phyloP scores from a whole-genome alignment of 176 grass and related monocot species.

The Bolboschoenus planiculmis region DNA sequence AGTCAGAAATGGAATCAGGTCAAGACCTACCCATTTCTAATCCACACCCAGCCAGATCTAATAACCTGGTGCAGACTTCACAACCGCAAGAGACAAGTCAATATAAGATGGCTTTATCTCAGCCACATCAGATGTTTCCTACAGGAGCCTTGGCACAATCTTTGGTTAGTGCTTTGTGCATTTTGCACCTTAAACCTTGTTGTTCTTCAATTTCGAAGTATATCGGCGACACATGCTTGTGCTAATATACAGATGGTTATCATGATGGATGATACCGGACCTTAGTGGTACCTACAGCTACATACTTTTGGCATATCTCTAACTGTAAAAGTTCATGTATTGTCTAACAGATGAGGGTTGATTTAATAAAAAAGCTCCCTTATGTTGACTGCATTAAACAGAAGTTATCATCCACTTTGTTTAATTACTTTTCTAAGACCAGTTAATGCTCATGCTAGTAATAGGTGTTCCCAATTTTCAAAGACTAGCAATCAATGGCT shows the following conservation, averaged over 20 bases:
- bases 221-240: not conserved
- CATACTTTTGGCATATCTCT: not conserved
- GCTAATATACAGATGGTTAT: not conserved
- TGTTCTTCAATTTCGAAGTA: not conserved
- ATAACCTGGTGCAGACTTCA: constrained; percentile 17
- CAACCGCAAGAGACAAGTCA: constrained; percentile 35
- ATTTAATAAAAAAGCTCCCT: not conserved
- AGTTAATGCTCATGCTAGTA: not conserved
- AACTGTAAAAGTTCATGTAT: not conserved
- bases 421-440: not conserved
- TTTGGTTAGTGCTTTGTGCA: not conserved
- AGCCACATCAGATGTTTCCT: constrained; percentile 21
- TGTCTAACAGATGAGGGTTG: not conserved
- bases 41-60: constrained; percentile 30
- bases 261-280: not conserved
- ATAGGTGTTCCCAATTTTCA: not conserved
- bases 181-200: not conserved
- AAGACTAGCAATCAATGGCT: not conserved
- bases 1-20: constrained; percentile 22
- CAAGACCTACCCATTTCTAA: constrained; percentile 33
- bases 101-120: constrained; percentile 40
- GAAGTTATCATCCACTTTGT: too few species aligned
- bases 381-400: too few species aligned
- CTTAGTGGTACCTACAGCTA: not conserved
- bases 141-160: not conserved